phyloP scores from a whole-genome alignment of 208 protist species.

The Acanthamoeba castellanii region DNA sequence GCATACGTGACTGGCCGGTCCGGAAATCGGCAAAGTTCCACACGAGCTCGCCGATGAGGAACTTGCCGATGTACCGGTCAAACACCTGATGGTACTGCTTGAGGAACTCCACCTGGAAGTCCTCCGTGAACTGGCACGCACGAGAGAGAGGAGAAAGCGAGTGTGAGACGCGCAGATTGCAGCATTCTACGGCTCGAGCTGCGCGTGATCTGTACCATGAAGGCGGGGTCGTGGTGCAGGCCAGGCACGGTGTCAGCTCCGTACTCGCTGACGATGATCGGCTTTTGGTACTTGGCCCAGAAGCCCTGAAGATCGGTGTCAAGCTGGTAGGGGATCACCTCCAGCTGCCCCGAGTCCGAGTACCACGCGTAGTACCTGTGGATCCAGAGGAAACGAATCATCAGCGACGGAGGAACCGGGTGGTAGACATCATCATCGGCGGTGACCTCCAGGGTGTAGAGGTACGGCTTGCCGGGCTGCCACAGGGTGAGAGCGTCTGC shows the following conservation, averaged over 20 bases:
- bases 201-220: neutral
- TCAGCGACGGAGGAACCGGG: neutral
- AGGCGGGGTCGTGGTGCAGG: conserved; percentile 22
- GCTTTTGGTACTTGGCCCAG: conserved; percentile 24
- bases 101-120: conserved; percentile 25
- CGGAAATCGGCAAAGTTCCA: conserved; percentile 52
- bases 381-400: neutral
- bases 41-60: conserved; percentile 44
- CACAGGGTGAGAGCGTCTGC: neutral
- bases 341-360: neutral
- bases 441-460: conserved; percentile 9
- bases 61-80: conserved; percentile 37
- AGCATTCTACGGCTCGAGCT: neutral
- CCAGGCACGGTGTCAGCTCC: conserved; percentile 25
- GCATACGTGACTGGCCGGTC: neutral
- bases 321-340: conserved; percentile 41
- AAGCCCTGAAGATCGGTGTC: neutral
- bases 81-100: conserved; percentile 38
- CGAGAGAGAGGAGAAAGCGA: neutral
- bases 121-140: conserved; percentile 17
- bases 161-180: neutral
- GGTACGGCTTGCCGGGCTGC: conserved; percentile 21
- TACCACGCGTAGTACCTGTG: conserved; percentile 45
- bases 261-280: conserved; percentile 37
- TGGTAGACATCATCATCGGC: neutral